Evolutionary conservation across 257 asterid genomes (phyloP).

Genomic region (Forsythia suspensa): DNA sequence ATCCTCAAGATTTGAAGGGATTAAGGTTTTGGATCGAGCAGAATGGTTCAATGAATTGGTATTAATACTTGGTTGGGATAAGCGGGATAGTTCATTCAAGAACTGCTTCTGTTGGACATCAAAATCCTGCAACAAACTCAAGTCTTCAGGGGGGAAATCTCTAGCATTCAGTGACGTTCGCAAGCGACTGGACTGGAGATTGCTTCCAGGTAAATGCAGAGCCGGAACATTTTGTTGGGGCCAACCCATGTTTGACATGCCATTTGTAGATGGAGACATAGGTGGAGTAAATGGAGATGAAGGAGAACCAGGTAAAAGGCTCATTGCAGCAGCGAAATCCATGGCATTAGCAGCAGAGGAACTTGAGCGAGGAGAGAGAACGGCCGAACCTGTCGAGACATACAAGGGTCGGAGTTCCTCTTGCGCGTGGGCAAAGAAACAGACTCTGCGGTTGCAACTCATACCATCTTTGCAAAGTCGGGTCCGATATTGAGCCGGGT

Average conservation of each 20-base stretch:
- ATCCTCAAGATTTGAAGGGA: constrained; percentile 78
- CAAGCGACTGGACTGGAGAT: constrained; percentile 70
- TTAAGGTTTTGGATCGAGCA: constrained; percentile 44
- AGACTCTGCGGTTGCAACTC: constrained; percentile 68
- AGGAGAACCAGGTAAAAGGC: constrained; percentile 66
- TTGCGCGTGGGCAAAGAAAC: constrained; percentile 80
- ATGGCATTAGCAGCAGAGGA: constrained; percentile 44
- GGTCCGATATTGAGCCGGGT: constrained; percentile 82
- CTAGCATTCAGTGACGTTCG: constrained; percentile 74
- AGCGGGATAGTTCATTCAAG: constrained; percentile 43
- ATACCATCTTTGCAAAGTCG: constrained; percentile 84
- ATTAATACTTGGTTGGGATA: constrained; percentile 31
- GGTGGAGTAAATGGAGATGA: constrained; percentile 70
- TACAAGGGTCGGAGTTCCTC: constrained; percentile 83
- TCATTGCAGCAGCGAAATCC: constrained; percentile 68
- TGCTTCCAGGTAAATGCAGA: constrained; percentile 72
- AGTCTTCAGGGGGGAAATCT: constrained; percentile 50
- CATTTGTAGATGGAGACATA: constrained; percentile 63
- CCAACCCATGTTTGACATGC: constrained; percentile 62
- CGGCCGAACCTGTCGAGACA: constrained; percentile 77
- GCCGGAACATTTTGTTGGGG: constrained; percentile 64
- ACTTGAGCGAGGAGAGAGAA: constrained; percentile 65
- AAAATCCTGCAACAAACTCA: constrained; percentile 44
- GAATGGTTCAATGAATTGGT: constrained; percentile 49
- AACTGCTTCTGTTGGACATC: constrained; percentile 57